Percentiles rank a stretch among this genome's conserved stretches.
These are phyloP conservation scores for Centrapalus pauciflorus DNA, from an alignment of 129 eudicot genomes.

Conservation along the genomic window DNA sequence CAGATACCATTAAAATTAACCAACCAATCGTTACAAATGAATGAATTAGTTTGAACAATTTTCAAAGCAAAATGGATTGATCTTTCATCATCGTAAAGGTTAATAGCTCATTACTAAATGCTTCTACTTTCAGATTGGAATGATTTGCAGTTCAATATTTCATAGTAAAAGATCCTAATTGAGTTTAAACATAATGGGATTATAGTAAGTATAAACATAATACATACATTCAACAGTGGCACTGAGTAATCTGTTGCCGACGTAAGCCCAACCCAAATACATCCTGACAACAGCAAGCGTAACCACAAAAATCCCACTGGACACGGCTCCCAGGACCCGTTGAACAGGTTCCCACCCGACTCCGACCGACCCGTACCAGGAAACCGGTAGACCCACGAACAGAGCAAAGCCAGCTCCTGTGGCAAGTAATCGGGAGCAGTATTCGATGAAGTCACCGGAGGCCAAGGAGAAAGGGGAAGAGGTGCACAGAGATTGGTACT, in stretches of 20 bases:
- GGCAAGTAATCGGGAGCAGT: conserved; percentile 47
- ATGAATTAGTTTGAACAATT: too few species aligned
- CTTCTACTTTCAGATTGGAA: not conserved
- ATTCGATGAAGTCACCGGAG: conserved; percentile 50
- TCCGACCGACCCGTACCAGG: conserved; percentile 82
- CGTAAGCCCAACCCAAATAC: conserved; percentile 99
- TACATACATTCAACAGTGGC: conserved; percentile 92
- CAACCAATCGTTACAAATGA: too few species aligned
- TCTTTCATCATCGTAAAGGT: not conserved
- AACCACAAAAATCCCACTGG: conserved; percentile 59
- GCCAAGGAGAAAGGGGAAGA: conserved; percentile 95
- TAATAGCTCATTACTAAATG: not conserved
- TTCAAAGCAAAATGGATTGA: too few species aligned
- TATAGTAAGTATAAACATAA: not conserved
- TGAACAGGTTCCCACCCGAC: conserved; percentile 54
- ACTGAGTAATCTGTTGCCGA: conserved; percentile 85
- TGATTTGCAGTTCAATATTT: too few species aligned
- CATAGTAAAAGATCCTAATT: too few species aligned
- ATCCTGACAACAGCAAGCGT: conserved; percentile 80
- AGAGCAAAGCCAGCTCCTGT: conserved; percentile 68
- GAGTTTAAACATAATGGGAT: too few species aligned
- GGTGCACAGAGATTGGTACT: conserved; percentile 64
- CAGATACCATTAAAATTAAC: too few species aligned
- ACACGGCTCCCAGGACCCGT: conserved; percentile 46
- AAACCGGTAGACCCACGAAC: conserved; percentile 85